A percentile compares a stretch with the other conserved stretches of the same genome.
Conservation (phyloP, 352 stramenopile genomes). For the Phytopythium ostracodes region DNA sequence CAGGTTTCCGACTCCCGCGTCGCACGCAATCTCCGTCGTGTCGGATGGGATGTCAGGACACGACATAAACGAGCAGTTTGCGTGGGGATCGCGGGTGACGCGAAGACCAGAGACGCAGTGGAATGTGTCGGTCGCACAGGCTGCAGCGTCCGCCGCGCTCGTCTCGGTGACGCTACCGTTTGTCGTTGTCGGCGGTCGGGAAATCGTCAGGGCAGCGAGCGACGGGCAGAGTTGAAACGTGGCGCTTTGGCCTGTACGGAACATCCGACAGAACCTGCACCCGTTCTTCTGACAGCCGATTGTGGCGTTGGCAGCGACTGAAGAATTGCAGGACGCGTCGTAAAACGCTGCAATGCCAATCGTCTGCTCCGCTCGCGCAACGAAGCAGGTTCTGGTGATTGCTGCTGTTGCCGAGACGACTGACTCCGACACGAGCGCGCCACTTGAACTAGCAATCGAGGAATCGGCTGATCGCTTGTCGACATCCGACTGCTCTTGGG, state of each 20-base stretch:
- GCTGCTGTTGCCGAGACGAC: not conserved
- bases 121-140: not conserved
- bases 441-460: too few species aligned
- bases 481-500: not conserved
- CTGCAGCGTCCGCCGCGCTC: not conserved
- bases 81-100: not conserved
- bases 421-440: not conserved
- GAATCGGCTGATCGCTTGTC: not conserved
- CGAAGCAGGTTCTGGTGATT: not conserved
- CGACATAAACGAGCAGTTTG: conserved; percentile 3
- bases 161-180: not conserved
- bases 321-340: not conserved
- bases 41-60: not conserved
- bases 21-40: not conserved
- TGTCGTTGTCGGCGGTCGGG: not conserved
- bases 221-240: conserved; percentile 1
- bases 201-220: not conserved
- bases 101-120: not conserved
- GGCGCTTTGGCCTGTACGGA: not conserved
- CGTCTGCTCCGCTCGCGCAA: not conserved
- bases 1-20: conserved; percentile 2
- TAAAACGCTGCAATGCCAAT: conserved; percentile 2
- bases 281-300: conserved; percentile 3
- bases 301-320: not conserved
- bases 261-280: conserved; percentile 6